A percentile compares a stretch with the other conserved stretches of the same genome.
These are phyloP conservation scores for Podaxis sp. DNA, from an alignment of 768 basidiomycete species.

Conservation along the genomic window DNA sequence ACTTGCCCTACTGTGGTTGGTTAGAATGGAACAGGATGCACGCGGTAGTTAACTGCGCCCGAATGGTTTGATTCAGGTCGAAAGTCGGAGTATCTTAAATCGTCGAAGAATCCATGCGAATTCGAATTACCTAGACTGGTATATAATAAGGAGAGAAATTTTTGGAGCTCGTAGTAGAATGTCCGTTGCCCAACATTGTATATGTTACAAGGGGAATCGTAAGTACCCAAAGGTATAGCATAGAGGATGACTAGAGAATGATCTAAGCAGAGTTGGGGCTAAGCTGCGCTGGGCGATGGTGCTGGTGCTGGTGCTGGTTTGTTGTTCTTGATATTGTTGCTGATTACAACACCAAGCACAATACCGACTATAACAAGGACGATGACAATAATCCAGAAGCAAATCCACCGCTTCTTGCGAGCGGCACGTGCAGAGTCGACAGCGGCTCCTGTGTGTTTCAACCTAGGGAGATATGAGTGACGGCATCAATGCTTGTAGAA, in stretches of 20 bases:
- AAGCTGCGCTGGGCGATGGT: not conserved
- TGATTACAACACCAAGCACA: conserved; percentile 57
- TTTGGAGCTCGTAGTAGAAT: not conserved
- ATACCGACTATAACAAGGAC: conserved; percentile 68
- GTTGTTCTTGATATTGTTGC: conserved; percentile 38
- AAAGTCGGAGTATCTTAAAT: conserved; percentile 12
- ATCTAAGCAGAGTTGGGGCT: not conserved
- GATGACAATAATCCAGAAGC: conserved; percentile 74
- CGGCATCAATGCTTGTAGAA: not conserved
- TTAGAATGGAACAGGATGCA: too few relatives aligned
- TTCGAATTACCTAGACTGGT: conserved; percentile 10
- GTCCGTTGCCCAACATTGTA: conserved; percentile 2
- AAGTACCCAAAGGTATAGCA: conserved; percentile 4
- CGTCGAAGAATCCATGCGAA: conserved; percentile 5
- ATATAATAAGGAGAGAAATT: conserved; percentile 5
- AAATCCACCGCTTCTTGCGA: conserved; percentile 96
- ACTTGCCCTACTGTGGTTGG: not conserved
- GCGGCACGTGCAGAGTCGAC: conserved; percentile 85
- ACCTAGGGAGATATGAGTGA: conserved; percentile 39
- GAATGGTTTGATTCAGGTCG: not conserved
- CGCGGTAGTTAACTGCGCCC: not conserved
- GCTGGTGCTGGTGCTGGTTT: not conserved
- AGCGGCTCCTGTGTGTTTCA: conserved; percentile 84
- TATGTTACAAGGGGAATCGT: conserved; percentile 3
- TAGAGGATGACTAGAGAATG: not conserved